Conservation (phyloP, 768 basidiomycete genomes). For the Mycena polygramma region DNA sequence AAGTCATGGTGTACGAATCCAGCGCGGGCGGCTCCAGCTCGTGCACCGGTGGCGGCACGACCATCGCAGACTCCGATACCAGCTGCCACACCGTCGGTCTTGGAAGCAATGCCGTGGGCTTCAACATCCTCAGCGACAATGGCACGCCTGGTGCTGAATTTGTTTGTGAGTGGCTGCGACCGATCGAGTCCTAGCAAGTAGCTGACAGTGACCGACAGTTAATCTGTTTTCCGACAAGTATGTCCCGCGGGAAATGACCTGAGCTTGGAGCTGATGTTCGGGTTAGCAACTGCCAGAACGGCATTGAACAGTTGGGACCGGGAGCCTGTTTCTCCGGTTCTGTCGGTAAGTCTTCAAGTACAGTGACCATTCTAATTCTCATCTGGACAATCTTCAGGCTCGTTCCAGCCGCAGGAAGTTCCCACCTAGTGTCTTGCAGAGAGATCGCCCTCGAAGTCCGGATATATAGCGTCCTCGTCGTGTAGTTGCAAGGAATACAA, state of each 20-base stretch:
- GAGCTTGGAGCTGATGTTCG: background rate
- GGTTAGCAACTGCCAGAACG: background rate
- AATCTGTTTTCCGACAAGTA: slow-evolving; percentile 3
- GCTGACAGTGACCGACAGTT: background rate
- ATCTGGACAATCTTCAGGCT: background rate
- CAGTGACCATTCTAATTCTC: background rate
- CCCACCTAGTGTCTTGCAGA: background rate
- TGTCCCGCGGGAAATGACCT: background rate
- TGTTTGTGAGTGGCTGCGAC: background rate
- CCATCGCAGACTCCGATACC: background rate
- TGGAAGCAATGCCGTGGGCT: background rate
- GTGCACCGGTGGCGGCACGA: slow-evolving; percentile 16
- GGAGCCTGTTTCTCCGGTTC: background rate
- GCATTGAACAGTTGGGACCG: slow-evolving; percentile 1
- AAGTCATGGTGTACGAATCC: slow-evolving; percentile 13
- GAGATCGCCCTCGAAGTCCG: too few species aligned
- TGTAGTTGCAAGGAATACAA: too few species aligned
- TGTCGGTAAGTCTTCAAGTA: background rate
- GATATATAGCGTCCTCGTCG: too few species aligned
- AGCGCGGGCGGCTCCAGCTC: slow-evolving; percentile 10
- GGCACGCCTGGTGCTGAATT: background rate
- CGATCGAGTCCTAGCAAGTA: background rate
- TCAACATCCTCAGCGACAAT: background rate
- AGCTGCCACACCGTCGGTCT: slow-evolving; percentile 1
- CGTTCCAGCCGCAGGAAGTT: background rate